Base-by-base conservation (phyloP, 2,329 filamentous ascomycete species). In the Calonectria henricotiae region DNA sequence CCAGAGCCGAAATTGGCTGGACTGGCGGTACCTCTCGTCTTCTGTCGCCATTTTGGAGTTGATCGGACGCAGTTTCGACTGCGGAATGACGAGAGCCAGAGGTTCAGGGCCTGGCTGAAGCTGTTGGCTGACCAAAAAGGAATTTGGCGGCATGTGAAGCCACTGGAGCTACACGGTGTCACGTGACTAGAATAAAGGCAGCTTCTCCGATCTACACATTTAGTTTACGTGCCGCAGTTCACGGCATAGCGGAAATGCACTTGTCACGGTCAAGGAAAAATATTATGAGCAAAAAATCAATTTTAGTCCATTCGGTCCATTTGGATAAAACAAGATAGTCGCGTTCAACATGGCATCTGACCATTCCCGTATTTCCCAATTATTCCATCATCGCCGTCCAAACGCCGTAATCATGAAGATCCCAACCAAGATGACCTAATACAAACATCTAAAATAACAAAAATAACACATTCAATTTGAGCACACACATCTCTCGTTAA, bases 1-100 rank as follows among this genome's bases (percentile, higher is more conserved):
- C 96, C 96, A 99, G 69, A 97, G 88, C 49, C 93, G 90, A 80
- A 91, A 98, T 82, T 99, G 96, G 55, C 94, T 96, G 0, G 96
- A 97, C 62, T 93, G 89, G 37, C 94, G 91, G 84, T 98, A 99
- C 66, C 95, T 88, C 75, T 94, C 93, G 83, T 99, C 96, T 88
- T 99, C 96, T 71, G 91, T 93, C 8, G 88, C 87, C 90, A 97
- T 94, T 12, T 58, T 60, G 27, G 66, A n/a, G 12, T 51, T 13
- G 6, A 55, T 27, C 13, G 25, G 20, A 30, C 6, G 32, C 25
- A 15, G 35, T 30, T 58, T 32, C 46, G 60, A 39, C 37, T 11
- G 6, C 23, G 15, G 32, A 51, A 41, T 20, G 69, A 23, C 54
- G 51, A 46, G 27, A 23, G 20, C 30, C 17, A 25, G 5, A 44